Conservation (phyloP, 73 alveolate genomes). For the Urostyla sp. region DNA sequence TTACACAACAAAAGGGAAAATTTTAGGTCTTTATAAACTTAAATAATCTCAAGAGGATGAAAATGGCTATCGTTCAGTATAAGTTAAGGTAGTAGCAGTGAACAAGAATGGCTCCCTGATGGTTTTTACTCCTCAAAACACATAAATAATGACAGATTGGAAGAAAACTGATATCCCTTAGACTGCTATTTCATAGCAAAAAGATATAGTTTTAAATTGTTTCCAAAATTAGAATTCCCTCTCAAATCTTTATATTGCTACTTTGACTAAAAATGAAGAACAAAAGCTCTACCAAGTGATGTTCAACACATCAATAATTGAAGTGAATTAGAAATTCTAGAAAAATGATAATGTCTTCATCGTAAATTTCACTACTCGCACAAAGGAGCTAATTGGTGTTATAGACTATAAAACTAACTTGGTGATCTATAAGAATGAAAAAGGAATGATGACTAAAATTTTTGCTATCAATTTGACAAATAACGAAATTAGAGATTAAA, state of each 20-base stretch:
- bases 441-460: slow-evolving; percentile 34
- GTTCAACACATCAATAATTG: slow-evolving; percentile 36
- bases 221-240: slow-evolving; percentile 23
- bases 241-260: slow-evolving; percentile 2
- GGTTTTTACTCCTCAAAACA: slow-evolving; percentile 11
- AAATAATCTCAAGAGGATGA: slow-evolving; percentile 32
- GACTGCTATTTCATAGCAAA: slow-evolving; percentile 11
- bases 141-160: background rate
- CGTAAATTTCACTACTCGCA: slow-evolving; percentile 27
- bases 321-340: background rate
- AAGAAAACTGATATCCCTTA: slow-evolving; percentile 3
- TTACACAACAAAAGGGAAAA: slow-evolving; percentile 14
- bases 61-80: slow-evolving; percentile 13
- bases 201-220: slow-evolving; percentile 6
- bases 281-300: slow-evolving; percentile 18
- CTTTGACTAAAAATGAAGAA: background rate
- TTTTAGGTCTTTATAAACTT: slow-evolving; percentile 36
- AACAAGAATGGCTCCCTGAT: slow-evolving; percentile 36
- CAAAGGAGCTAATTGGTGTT: slow-evolving; percentile 42
- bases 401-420: slow-evolving; percentile 29
- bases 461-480: slow-evolving; percentile 26
- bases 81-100: slow-evolving; percentile 6
- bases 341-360: slow-evolving; percentile 13
- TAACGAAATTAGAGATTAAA: slow-evolving; percentile 27
- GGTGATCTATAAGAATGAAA: slow-evolving; percentile 35